These are phyloP conservation scores for Fragosphaeria purpurea DNA, from an alignment of 2,329 filamentous ascomycete genomes.

Conservation along the genomic window DNA sequence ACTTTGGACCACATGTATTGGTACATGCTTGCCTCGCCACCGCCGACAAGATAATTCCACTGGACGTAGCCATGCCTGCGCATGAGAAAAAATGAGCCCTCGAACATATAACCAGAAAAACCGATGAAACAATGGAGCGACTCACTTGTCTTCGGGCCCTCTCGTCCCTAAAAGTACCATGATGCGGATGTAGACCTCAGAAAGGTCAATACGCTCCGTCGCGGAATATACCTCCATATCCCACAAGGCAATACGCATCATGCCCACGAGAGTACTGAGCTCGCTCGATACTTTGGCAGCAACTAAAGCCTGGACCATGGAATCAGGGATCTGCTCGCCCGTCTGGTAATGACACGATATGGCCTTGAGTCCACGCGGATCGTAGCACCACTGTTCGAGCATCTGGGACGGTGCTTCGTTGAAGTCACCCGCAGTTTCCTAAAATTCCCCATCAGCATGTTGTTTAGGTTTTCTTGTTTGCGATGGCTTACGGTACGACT, in stretches of 20 bases:
- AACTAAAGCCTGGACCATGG: neutral
- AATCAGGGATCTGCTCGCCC: neutral
- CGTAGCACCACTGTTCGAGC: neutral
- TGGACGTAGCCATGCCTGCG: neutral
- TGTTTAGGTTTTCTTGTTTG: neutral
- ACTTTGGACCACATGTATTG: neutral
- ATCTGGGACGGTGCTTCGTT: neutral
- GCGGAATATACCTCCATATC: neutral
- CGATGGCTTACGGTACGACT: neutral
- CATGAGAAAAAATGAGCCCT: no score
- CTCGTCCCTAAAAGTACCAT: no score
- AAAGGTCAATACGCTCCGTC: no score
- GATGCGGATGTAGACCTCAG: no score
- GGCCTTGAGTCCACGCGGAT: neutral
- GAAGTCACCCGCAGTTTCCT: neutral
- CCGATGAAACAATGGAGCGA: no score
- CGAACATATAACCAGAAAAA: no score
- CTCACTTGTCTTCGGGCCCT: no score
- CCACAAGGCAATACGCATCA: neutral
- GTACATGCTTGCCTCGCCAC: neutral
- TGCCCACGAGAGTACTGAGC: neutral
- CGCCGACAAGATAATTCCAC: neutral
- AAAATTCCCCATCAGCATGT: neutral
- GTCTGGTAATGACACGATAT: neutral
- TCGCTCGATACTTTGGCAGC: neutral